phyloP scores from a whole-genome alignment of 208 protist species.

The Wallacemonas sp. region DNA sequence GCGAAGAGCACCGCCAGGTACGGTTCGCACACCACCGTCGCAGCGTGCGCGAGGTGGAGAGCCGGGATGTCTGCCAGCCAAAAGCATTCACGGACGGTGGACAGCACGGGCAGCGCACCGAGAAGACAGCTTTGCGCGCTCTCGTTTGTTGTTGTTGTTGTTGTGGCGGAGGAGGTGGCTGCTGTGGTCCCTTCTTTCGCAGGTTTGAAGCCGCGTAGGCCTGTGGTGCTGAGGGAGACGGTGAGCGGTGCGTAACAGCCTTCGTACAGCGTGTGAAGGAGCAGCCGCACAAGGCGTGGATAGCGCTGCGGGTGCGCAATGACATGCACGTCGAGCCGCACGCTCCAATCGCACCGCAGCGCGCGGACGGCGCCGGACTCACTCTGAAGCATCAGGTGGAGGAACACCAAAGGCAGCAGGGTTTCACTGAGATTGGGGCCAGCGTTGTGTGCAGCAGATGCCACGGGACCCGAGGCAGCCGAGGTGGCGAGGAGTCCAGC shows the following conservation, averaged over 20 bases:
- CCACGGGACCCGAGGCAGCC: too few species aligned
- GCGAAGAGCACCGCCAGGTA: conserved; percentile 52
- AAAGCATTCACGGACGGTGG: conserved; percentile 52
- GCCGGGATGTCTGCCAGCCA: conserved; percentile 70
- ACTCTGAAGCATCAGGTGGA: conserved; percentile 52
- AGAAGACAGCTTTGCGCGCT: conserved; percentile 13
- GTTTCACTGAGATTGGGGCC: conserved; percentile 19
- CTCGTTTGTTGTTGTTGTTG: too few species aligned
- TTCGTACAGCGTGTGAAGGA: conserved; percentile 44
- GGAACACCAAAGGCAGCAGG: conserved; percentile 48
- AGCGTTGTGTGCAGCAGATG: background rate
- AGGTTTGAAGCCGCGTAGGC: conserved; percentile 39
- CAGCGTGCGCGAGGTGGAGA: conserved; percentile 41
- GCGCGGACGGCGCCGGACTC: conserved; percentile 48
- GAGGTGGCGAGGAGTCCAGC: too few species aligned
- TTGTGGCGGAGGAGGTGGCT: too few species aligned
- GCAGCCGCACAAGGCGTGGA: conserved; percentile 29
- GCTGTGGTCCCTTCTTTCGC: too few species aligned
- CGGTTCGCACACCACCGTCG: conserved; percentile 37
- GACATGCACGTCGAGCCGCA: conserved; percentile 30
- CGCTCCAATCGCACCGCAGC: conserved; percentile 40
- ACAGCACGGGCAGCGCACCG: conserved; percentile 38
- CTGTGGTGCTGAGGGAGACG: conserved; percentile 10
- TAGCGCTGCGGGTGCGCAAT: conserved; percentile 24
- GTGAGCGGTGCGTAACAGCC: conserved; percentile 4